Evolutionary conservation across 768 basidiomycete genomes (phyloP).

Genomic region (Suillus luteus): DNA sequence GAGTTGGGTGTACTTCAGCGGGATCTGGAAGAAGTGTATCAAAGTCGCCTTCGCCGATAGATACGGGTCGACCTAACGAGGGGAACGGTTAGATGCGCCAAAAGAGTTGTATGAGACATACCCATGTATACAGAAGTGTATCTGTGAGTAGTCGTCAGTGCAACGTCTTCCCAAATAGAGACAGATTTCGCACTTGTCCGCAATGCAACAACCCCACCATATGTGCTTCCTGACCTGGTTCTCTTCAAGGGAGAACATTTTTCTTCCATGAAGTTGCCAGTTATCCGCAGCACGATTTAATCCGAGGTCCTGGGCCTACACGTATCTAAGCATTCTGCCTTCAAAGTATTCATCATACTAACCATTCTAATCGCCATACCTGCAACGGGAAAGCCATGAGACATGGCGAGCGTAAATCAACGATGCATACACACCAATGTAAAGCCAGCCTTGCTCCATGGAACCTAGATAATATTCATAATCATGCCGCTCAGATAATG

Average conservation of each 20-base stretch:
- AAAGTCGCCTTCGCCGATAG: constrained; percentile 69
- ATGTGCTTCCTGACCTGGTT: constrained; percentile 73
- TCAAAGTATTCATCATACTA: constrained; percentile 15
- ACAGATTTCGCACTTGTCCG: constrained; percentile 57
- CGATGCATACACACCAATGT: constrained; percentile 52
- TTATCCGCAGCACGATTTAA: constrained; percentile 76
- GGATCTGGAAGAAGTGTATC: constrained; percentile 64
- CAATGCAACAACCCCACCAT: constrained; percentile 77
- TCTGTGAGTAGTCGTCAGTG: constrained; percentile 36
- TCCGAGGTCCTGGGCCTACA: constrained; percentile 76
- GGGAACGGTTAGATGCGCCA: constrained; percentile 15
- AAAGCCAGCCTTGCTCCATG: constrained; percentile 88
- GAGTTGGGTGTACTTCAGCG: constrained; percentile 45
- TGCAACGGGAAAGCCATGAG: constrained; percentile 21
- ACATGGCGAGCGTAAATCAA: neutral
- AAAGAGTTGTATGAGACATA: constrained; percentile 24
- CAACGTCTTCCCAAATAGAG: constrained; percentile 6
- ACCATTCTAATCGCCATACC: constrained; percentile 81
- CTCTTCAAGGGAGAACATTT: constrained; percentile 65
- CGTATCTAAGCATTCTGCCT: constrained; percentile 11
- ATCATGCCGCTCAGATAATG: constrained; percentile 17
- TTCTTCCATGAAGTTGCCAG: constrained; percentile 66
- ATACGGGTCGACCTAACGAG: constrained; percentile 59
- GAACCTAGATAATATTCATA: constrained; percentile 35
- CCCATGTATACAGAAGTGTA: constrained; percentile 79